phyloP scores from a whole-genome alignment of 805 yeast genomes.

The Saturnispora ahearnii region DNA sequence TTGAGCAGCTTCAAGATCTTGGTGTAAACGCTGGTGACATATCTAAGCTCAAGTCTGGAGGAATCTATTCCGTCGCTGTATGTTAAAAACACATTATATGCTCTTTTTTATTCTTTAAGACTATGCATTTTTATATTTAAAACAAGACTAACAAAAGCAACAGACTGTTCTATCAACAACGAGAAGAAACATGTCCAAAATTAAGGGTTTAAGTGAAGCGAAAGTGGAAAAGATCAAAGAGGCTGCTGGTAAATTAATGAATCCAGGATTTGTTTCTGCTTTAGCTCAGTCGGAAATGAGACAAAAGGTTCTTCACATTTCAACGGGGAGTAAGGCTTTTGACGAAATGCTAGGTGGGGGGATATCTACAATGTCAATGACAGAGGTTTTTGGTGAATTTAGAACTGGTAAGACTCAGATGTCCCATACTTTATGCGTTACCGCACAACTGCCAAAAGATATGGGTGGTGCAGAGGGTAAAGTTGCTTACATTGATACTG shows the following conservation, averaged over 20 bases:
- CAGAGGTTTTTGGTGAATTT: conserved; percentile 75
- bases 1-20: conserved; percentile 49
- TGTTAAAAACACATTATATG: neutral
- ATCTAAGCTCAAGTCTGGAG: conserved; percentile 55
- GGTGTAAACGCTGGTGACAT: conserved; percentile 71
- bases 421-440: conserved; percentile 70
- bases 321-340: conserved; percentile 65
- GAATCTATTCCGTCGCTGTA: conserved; percentile 56
- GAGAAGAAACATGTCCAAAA: conserved; percentile 47
- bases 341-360: conserved; percentile 71
- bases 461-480: conserved; percentile 80
- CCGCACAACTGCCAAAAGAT: conserved; percentile 60
- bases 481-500: conserved; percentile 72
- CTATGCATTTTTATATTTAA: too few species aligned
- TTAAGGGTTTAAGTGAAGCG: conserved; percentile 63
- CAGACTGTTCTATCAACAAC: conserved; percentile 51
- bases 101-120: too few species aligned
- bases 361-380: conserved; percentile 63
- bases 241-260: conserved; percentile 58
- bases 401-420: conserved; percentile 78
- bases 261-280: conserved; percentile 68
- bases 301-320: conserved; percentile 51
- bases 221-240: conserved; percentile 70
- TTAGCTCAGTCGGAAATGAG: conserved; percentile 57
- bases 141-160: neutral